These are phyloP conservation scores for Zopfochytrium polystomum DNA, from an alignment of 371 early-diverging fungal genomes.

Conservation along the genomic window DNA sequence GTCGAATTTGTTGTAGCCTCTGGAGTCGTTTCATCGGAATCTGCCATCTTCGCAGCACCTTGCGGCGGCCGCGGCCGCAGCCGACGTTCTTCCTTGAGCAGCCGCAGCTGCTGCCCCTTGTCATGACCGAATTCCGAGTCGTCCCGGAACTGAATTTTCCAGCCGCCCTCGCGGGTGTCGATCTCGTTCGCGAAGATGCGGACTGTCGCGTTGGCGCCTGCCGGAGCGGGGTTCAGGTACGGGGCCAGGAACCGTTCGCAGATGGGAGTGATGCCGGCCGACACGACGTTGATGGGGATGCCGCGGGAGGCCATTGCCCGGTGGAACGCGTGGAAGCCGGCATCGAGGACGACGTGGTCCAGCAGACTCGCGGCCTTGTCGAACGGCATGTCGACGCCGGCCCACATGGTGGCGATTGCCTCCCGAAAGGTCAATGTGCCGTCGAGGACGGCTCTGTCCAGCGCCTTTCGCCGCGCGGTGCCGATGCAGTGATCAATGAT, in stretches of 20 bases:
- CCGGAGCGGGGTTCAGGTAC: slow-evolving; percentile 43
- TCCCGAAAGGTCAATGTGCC: slow-evolving; percentile 32
- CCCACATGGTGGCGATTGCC: slow-evolving; percentile 55
- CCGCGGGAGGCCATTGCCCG: slow-evolving; percentile 20
- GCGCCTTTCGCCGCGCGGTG: slow-evolving; percentile 22
- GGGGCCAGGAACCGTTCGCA: slow-evolving; percentile 47
- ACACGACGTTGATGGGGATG: slow-evolving; percentile 55
- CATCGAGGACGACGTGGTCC: slow-evolving; percentile 44
- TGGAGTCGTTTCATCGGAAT: too few species aligned
- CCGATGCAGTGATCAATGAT: slow-evolving; percentile 41
- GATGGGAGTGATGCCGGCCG: slow-evolving; percentile 51
- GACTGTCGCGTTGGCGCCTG: slow-evolving; percentile 42
- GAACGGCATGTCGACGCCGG: slow-evolving; percentile 56
- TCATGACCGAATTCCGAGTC: slow-evolving; percentile 59
- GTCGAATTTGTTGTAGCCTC: too few species aligned
- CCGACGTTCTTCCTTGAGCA: too few species aligned
- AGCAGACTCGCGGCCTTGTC: slow-evolving; percentile 61
- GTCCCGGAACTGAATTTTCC: slow-evolving; percentile 61
- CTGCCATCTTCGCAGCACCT: too few species aligned
- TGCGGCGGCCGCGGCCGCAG: too few species aligned
- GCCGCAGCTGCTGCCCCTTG: slow-evolving; percentile 40
- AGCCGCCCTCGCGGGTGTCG: slow-evolving; percentile 26
- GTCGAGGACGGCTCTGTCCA: slow-evolving; percentile 35
- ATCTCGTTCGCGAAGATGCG: slow-evolving; percentile 53
- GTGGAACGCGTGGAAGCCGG: slow-evolving; percentile 51